These are phyloP conservation scores for Starmerella bombicola DNA, from an alignment of 805 yeast genomes.

Conservation along the genomic window DNA sequence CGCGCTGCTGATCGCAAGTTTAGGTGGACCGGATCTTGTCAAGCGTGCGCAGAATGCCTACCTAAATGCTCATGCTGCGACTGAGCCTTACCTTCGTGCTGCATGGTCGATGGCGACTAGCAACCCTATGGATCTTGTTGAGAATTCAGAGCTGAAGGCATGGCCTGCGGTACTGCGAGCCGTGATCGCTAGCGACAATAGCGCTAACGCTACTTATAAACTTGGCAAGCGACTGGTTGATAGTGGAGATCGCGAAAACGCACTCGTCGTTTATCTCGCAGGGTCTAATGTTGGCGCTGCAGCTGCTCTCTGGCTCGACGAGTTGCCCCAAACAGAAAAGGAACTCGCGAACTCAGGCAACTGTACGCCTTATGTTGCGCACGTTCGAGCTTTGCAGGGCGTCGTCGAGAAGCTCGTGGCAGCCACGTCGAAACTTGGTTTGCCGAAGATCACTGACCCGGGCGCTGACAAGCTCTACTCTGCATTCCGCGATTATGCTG, in stretches of 20 bases:
- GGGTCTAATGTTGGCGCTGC: slow-evolving; percentile 73
- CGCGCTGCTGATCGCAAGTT: slow-evolving; percentile 67
- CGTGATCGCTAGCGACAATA: slow-evolving; percentile 22
- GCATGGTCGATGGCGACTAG: slow-evolving; percentile 50
- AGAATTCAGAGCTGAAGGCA: slow-evolving; percentile 58
- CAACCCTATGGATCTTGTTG: slow-evolving; percentile 53
- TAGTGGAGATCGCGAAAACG: slow-evolving; percentile 50
- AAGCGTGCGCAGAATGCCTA: slow-evolving; percentile 60
- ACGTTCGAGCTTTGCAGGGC: slow-evolving; percentile 64
- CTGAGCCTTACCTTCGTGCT: slow-evolving; percentile 55
- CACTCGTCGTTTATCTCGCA: slow-evolving; percentile 64
- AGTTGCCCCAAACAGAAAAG: slow-evolving; percentile 41
- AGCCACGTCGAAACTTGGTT: slow-evolving; percentile 33
- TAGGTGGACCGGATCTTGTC: slow-evolving; percentile 41
- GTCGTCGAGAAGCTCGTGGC: slow-evolving; percentile 76
- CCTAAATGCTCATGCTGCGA: slow-evolving; percentile 43
- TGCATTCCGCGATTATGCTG: slow-evolving; percentile 70
- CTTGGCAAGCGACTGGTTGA: slow-evolving; percentile 67
- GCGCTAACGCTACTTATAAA: slow-evolving; percentile 1
- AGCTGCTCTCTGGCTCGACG: slow-evolving; percentile 72
- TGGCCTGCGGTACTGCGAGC: slow-evolving; percentile 79
- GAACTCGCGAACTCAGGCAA: slow-evolving; percentile 29
- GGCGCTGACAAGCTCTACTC: slow-evolving; percentile 39
- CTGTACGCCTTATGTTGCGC: slow-evolving; percentile 65
- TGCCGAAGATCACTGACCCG: slow-evolving; percentile 17